A percentile compares a stretch with the other conserved stretches of the same genome.
phyloP scores from a whole-genome alignment of 345 rosid genomes.

The Citrus reticulata region DNA sequence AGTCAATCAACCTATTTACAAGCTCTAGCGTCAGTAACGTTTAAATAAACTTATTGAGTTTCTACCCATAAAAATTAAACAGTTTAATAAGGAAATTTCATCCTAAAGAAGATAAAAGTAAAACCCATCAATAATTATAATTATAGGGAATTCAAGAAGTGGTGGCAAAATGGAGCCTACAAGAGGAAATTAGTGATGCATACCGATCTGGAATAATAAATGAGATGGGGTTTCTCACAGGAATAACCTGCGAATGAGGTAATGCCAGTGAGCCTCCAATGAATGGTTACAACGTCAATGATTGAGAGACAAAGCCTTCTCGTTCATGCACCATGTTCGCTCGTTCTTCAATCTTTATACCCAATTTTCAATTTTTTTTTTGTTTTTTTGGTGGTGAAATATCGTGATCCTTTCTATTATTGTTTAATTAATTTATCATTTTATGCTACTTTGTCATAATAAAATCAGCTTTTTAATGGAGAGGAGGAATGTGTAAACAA shows the following conservation, averaged over 20 bases:
- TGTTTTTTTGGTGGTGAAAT: too few species aligned
- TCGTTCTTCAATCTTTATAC: neutral
- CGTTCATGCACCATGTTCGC: neutral
- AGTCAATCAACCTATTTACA: too few species aligned
- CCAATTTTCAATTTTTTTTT: neutral
- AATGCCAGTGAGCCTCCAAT: neutral
- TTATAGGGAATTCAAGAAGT: neutral
- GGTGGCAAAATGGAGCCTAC: neutral
- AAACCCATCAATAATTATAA: too few species aligned
- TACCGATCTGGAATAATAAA: slow-evolving; percentile 15
- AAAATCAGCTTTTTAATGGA: too few species aligned
- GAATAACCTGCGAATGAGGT: slow-evolving; percentile 13
- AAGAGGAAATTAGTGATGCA: neutral
- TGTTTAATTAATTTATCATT: neutral
- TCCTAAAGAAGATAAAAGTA: too few species aligned
- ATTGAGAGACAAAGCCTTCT: neutral
- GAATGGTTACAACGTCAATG: slow-evolving; percentile 4
- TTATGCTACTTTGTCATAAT: too few species aligned
- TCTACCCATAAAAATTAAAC: too few species aligned
- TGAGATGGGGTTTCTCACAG: slow-evolving; percentile 9
- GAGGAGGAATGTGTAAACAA: too few species aligned
- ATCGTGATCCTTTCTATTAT: too few species aligned
- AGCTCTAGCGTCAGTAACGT: too few species aligned
- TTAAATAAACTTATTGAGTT: too few species aligned
- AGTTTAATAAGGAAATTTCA: too few species aligned